Conservation (phyloP, 129 eudicot genomes). For the Arctium minus region DNA sequence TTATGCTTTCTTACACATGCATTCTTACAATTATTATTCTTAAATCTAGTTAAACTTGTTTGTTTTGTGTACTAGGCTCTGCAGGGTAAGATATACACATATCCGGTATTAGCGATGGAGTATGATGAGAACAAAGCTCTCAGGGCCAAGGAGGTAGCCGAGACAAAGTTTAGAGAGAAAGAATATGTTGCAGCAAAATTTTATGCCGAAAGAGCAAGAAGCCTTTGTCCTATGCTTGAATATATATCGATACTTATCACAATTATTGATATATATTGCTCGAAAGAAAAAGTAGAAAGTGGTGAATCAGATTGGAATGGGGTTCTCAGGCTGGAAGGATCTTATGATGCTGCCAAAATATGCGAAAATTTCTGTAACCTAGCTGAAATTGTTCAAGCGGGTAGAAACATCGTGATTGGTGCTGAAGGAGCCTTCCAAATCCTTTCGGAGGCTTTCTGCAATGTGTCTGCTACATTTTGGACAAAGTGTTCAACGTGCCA, state of each 20-base stretch:
- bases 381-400: neutral
- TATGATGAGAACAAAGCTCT: neutral
- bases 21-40: neutral
- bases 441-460: constrained; percentile 14
- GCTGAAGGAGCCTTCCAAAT: constrained; percentile 20
- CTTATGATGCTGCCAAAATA: neutral
- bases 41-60: neutral
- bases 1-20: neutral
- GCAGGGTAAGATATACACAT: neutral
- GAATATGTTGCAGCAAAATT: neutral
- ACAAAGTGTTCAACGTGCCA: constrained; percentile 8
- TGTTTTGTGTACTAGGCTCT: neutral
- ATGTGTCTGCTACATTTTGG: constrained; percentile 7
- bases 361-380: constrained; percentile 5
- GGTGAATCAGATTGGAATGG: constrained; percentile 5
- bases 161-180: neutral
- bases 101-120: neutral
- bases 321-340: neutral
- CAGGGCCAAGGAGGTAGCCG: neutral
- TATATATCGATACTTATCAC: neutral
- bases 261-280: neutral
- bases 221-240: neutral
- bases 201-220: neutral
- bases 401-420: neutral
- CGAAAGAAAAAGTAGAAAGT: neutral